Evolutionary conservation across 805 yeast genomes (phyloP), one percentile per base, ranked within the genome.

Genomic region (Hanseniaspora singularis): DNA sequence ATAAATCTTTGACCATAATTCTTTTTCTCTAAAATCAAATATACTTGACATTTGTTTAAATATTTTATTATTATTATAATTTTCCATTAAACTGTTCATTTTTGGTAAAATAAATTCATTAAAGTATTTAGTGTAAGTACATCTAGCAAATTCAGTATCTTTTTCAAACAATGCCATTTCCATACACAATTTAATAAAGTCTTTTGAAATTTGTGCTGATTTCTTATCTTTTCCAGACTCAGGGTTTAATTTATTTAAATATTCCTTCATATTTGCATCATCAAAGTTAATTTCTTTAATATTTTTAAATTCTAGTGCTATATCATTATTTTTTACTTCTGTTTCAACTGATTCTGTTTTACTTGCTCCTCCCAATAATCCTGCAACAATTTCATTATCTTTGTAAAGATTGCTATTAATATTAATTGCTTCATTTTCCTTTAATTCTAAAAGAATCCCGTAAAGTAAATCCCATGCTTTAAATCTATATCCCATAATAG

Each of bases 381-480:
- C n/a, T n/a, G n/a, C n/a, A n/a, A n/a, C n/a, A n/a, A n/a, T n/a
- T n/a, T n/a, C n/a, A n/a, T n/a, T n/a, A n/a, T n/a, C n/a, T n/a
- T n/a, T n/a, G n/a, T n/a, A n/a, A n/a, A n/a, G n/a, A n/a, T n/a
- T n/a, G n/a, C n/a, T n/a, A n/a, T n/a, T n/a, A n/a, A n/a, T n/a
- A n/a, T n/a, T n/a, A n/a, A n/a, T n/a, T n/a, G n/a, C n/a, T n/a
- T n/a, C n/a, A 18, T 14, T 12, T 33, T 20, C 38, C 7, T 38
- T 20, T 4, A 41, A 33, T 27, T 41, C 39, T 15, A 33, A 22
- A 15, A 41, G 18, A 22, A 41, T 33, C 18, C 46, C 46, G 26
- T 41, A 41, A 2, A 36, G 27, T 14, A 41, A 24, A 26, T 41
- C 36, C 46, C 46, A 41, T 19, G 46, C 46, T 27, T 41, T 41